Percentiles rank a stretch among this genome's conserved stretches.
Evolutionary conservation across 805 yeast species (phyloP).

Genomic region (Lachancea fermentati): DNA sequence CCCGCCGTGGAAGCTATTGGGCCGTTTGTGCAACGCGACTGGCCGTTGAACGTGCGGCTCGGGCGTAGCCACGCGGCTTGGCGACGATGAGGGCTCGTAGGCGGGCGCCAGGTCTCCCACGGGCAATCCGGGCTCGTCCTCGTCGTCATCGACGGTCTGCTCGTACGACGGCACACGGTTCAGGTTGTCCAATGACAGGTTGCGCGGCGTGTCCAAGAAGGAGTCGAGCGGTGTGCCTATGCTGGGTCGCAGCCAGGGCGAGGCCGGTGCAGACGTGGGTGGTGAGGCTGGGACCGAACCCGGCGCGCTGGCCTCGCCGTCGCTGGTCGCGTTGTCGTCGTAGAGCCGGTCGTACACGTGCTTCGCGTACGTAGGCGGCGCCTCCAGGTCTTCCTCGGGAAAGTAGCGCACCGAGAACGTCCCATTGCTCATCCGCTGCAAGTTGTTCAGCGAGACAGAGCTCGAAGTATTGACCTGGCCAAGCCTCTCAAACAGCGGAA

Average conservation of each 20-base stretch:
- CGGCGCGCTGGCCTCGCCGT: conserved; percentile 1
- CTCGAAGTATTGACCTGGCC: not conserved
- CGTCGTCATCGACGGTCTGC: conserved; percentile 55
- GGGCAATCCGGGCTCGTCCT: conserved; percentile 31
- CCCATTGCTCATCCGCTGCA: conserved; percentile 11
- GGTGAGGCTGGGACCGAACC: conserved; percentile 4
- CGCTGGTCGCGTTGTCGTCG: conserved; percentile 35
- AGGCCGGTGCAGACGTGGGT: conserved; percentile 14
- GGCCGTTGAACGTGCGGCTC: not conserved
- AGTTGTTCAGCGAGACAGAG: conserved; percentile 5
- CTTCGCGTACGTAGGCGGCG: conserved; percentile 73
- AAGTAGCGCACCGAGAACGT: conserved; percentile 21
- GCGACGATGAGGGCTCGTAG: conserved; percentile 30
- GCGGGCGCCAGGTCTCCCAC: conserved; percentile 47
- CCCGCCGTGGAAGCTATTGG: conserved; percentile 3
- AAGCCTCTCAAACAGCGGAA: conserved; percentile 22
- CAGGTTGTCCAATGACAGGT: conserved; percentile 35
- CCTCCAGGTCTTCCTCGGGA: conserved; percentile 43
- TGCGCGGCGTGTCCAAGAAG: conserved; percentile 1
- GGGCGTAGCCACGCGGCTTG: not conserved
- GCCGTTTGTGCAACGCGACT: not conserved
- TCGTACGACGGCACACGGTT: conserved; percentile 72
- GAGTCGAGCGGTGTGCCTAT: not conserved
- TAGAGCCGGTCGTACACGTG: conserved; percentile 64
- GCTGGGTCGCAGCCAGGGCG: conserved; percentile 33